These are phyloP conservation scores for Pseudogymnoascus sp. DNA, from an alignment of 2,329 filamentous ascomycete species.

Conservation along the genomic window DNA sequence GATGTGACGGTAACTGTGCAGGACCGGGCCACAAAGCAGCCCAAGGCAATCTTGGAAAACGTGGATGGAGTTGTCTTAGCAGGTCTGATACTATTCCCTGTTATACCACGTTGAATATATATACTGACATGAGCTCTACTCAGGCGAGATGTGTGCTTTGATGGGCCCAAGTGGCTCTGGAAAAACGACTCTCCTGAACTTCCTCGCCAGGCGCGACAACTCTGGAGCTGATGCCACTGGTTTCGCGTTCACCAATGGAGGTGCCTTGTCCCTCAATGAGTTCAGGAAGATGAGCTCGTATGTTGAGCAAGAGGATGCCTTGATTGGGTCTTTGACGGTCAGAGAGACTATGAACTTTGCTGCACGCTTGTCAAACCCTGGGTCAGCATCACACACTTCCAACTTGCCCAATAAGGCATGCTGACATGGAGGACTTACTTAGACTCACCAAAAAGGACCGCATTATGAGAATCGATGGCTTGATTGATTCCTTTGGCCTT, in stretches of 20 bases:
- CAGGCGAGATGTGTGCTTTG: slow-evolving; percentile 68
- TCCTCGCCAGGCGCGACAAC: slow-evolving; percentile 62
- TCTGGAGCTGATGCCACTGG: slow-evolving; percentile 44
- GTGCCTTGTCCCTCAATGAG: slow-evolving; percentile 40
- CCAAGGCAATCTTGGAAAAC: slow-evolving; percentile 54
- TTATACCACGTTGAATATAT: not conserved
- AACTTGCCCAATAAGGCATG: not conserved
- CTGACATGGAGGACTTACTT: not conserved
- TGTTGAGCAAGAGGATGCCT: slow-evolving; percentile 76
- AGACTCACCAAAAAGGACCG: slow-evolving; percentile 9
- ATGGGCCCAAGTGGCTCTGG: slow-evolving; percentile 78
- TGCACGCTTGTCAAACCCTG: slow-evolving; percentile 52
- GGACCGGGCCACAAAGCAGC: slow-evolving; percentile 56
- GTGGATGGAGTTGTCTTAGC: slow-evolving; percentile 58
- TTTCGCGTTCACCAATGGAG: slow-evolving; percentile 38
- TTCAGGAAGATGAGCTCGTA: slow-evolving; percentile 63
- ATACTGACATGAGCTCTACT: slow-evolving; percentile 8
- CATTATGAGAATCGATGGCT: slow-evolving; percentile 35
- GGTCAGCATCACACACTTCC: slow-evolving; percentile 30
- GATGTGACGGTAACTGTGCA: slow-evolving; percentile 64
- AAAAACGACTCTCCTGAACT: slow-evolving; percentile 77
- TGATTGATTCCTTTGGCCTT: slow-evolving; percentile 64
- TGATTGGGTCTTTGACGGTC: slow-evolving; percentile 73
- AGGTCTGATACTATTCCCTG: slow-evolving; percentile 33
- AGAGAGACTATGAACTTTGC: slow-evolving; percentile 70